Evolutionary conservation across 2,329 filamentous ascomycete species (phyloP), one percentile per base, ranked within the genome.

Genomic region (Colletotrichum liaoningense): DNA sequence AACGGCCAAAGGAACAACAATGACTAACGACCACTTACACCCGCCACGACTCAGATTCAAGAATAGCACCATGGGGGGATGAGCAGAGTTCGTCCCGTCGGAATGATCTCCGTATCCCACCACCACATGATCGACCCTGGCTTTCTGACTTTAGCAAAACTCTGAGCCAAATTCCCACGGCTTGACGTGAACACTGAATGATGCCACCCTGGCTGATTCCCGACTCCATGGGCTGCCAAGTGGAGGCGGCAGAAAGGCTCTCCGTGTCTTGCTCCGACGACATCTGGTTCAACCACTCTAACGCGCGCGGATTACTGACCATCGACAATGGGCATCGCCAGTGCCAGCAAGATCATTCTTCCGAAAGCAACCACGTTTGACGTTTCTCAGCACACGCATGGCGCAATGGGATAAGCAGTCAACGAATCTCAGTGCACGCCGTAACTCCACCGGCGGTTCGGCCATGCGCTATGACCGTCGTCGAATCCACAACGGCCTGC

Each of bases 81-180:
- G 35, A 49, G 62, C 62, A 70, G 14, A 73, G 71, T 71, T 73
- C 67, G 59, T 73, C 67, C 71, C 67, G 33, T 35, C 60, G 35
- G 67, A 28, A n/a, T 62, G 55, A 33, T 46, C 55, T 60, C 49
- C 68, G 46, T 22, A 16, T 28, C 46, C 22, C 30, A n/a, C 12
- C 35, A 14, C 28, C 26, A 62, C n/a, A 5, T 35, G 49, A 63
- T 63, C 22, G 46, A 55, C 62, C n/a, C 19, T 49, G 6, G 8
- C 42, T 49, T 49, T 49, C 19, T 49, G 19, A n/a, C 38, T n/a
- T 59, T 22, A 38, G n/a, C 24, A 42, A 26, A 42, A 24, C 33
- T 60, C 33, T 60, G 57, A 60, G 57, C 57, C 57, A 42, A 16
- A 38, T 38, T 12, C 14, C 30, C 14, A n/a, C 6, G 38, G 57